A percentile compares a stretch with the other conserved stretches of the same genome.
These are phyloP conservation scores for Pilobolus umbonatus DNA, from an alignment of 192 early-diverging fungal species.

Conservation along the genomic window DNA sequence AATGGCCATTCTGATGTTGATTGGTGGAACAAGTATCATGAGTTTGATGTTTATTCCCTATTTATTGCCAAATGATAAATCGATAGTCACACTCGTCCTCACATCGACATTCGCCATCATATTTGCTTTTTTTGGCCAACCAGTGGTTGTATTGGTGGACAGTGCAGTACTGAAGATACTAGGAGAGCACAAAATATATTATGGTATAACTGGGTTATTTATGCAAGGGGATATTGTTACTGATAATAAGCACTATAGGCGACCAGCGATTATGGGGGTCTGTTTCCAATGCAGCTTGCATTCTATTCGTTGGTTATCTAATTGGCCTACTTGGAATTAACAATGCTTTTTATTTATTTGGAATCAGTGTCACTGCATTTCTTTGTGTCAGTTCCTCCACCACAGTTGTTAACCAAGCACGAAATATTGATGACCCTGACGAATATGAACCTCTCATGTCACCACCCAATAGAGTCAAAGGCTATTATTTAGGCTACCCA, in stretches of 20 bases:
- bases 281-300: constrained; percentile 26
- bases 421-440: too few relatives aligned
- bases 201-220: constrained; percentile 24
- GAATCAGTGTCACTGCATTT: constrained; percentile 13
- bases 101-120: constrained; percentile 8
- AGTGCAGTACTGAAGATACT: constrained; percentile 38
- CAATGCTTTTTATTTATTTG: constrained; percentile 32
- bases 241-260: constrained; percentile 8
- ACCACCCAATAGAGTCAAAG: not conserved
- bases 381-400: too few relatives aligned
- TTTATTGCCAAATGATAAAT: not conserved
- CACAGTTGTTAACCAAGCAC: too few relatives aligned
- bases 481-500: not conserved
- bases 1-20: constrained; percentile 17
- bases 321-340: constrained; percentile 19
- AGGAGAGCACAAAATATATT: constrained; percentile 35
- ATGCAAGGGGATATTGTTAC: too few relatives aligned
- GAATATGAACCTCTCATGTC: constrained; percentile 18
- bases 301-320: constrained; percentile 18
- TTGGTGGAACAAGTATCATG: constrained; percentile 22
- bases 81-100: constrained; percentile 4
- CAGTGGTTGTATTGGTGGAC: constrained; percentile 31
- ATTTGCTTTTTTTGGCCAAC: constrained; percentile 35
- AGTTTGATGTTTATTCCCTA: constrained; percentile 25
- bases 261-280: constrained; percentile 33